phyloP scores from a whole-genome alignment of 768 basidiomycete genomes.

The Leccinum variicolor region DNA sequence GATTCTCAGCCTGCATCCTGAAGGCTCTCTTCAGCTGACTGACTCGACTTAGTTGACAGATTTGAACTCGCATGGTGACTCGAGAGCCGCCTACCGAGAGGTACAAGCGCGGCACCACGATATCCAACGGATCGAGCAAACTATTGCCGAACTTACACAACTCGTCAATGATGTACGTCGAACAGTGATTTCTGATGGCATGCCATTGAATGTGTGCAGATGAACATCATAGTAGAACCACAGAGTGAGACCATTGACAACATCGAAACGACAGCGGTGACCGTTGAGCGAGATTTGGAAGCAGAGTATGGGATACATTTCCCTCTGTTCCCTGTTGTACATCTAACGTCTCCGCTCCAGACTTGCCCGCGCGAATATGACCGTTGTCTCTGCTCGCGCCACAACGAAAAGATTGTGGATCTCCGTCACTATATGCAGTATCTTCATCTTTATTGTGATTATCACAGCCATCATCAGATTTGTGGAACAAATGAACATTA shows the following conservation, averaged over 20 bases:
- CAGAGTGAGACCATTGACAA: conserved; percentile 89
- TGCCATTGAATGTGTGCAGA: conserved; percentile 42
- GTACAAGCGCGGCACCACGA: conserved; percentile 96
- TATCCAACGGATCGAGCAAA: conserved; percentile 92
- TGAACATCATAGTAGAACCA: conserved; percentile 93
- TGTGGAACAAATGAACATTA: too few relatives aligned
- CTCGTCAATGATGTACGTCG: conserved; percentile 86
- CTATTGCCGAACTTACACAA: conserved; percentile 90
- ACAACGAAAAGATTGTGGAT: conserved; percentile 97
- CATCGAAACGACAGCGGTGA: conserved; percentile 67
- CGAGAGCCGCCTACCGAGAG: conserved; percentile 87
- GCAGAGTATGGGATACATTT: conserved; percentile 56
- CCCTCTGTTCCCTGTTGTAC: not conserved
- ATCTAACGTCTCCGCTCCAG: conserved; percentile 36
- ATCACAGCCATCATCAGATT: conserved; percentile 51
- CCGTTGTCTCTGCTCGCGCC: conserved; percentile 74
- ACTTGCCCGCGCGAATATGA: conserved; percentile 78
- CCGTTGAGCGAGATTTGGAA: conserved; percentile 84
- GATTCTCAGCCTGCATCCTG: not conserved
- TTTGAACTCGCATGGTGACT: conserved; percentile 87
- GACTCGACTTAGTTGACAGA: conserved; percentile 62
- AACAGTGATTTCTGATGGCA: not conserved
- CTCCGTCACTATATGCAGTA: conserved; percentile 69
- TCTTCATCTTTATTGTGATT: conserved; percentile 60
- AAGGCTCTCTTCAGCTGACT: not conserved